Conservation (phyloP, 2,329 filamentous ascomycete genomes). For the Fusarium austroafricanum region DNA sequence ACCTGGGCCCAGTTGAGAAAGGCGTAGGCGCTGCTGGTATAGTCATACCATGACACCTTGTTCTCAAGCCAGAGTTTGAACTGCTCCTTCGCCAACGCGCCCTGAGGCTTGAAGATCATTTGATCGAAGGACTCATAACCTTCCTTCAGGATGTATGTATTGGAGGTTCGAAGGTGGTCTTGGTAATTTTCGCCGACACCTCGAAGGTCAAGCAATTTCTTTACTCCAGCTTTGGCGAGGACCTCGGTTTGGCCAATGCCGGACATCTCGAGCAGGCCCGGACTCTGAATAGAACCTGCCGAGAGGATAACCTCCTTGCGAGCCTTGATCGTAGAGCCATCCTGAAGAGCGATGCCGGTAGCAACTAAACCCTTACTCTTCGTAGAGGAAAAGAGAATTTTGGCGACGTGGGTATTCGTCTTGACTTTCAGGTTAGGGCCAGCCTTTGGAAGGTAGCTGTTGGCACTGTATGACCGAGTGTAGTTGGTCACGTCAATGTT, state of each 20-base stretch:
- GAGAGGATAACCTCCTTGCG: constrained; percentile 9
- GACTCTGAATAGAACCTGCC: constrained; percentile 7
- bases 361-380: background rate
- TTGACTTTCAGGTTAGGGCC: constrained; percentile 52
- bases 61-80: constrained; percentile 7
- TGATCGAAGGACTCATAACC: constrained; percentile 4
- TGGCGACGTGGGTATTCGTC: background rate
- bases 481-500: constrained; percentile 57
- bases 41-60: constrained; percentile 8
- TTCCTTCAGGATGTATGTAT: background rate
- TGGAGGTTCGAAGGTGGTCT: constrained; percentile 6
- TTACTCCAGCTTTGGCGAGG: background rate
- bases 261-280: background rate
- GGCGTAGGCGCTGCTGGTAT: constrained; percentile 5
- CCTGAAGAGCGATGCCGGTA: background rate
- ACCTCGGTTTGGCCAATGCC: background rate
- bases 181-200: constrained; percentile 6
- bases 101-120: background rate
- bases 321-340: background rate
- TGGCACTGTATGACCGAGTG: constrained; percentile 59
- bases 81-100: background rate
- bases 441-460: constrained; percentile 55
- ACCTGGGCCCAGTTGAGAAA: constrained; percentile 11
- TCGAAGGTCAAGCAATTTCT: background rate
- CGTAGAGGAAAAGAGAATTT: background rate